Base-by-base conservation (phyloP, 768 basidiomycete species). In the Mycena galopus region DNA sequence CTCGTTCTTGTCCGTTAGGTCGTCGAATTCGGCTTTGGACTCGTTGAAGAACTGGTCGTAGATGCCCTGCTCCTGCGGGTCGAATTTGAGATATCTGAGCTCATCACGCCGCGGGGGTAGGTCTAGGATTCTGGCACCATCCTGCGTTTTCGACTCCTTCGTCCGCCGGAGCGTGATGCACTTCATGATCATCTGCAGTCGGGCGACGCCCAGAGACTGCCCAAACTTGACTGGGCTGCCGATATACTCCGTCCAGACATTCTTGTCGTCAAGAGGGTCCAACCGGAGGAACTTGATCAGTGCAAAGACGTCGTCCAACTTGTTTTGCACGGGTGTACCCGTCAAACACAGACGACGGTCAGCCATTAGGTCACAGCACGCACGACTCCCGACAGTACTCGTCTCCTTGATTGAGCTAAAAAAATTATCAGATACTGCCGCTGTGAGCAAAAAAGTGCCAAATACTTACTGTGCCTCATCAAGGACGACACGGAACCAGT, bases 311-410 rank as follows among this genome's bases (percentile, higher is more conserved):
- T 99, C 98, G 83, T 99, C 98, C 63, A 99, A 90, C 82, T 97
- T 98, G 87, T 99, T 99, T 84, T 99, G 98, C 42, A 99, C 96
- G 1, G 98, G 98, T 10, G 98, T 99, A 67, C 98, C 98, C n/a
- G 97, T 97, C 47, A 99, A 86, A 81, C 96, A 97, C 51, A 98
- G 86, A 19, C 98, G 92, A 63, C 98, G 92, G 79, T 98, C 95
- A 19, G 98, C 96, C 81, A 93, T 89, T 59, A 99, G 88, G 80
- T 98, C 96, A 82, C 98, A 99, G 16, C 94, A 96, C 9, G 98
- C 98, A 67, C 95, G 92, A 73, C 96, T 96, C 53, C 94, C 97
- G 51, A 99, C 95, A 1, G 98, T 99, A 27, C 90, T 88, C 8
- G 95, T 93, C 82, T 98, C 97, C 82, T 99, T 99, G 84, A 99